These are phyloP conservation scores for Aspergillus cejpii DNA, from an alignment of 2,329 filamentous ascomycete genomes.

Conservation along the genomic window DNA sequence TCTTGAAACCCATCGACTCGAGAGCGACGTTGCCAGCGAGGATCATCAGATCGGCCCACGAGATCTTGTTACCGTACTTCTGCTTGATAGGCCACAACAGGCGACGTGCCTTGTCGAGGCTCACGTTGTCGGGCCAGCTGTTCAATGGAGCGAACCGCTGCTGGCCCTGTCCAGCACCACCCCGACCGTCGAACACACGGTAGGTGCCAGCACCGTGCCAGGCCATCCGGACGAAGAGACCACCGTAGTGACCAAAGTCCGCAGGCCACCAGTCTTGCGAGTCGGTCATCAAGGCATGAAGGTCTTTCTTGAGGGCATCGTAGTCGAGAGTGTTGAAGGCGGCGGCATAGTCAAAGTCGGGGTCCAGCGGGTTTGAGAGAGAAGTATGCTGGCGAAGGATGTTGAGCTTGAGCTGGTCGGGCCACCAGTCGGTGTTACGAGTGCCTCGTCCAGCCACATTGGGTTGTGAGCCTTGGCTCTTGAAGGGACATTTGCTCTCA, in stretches of 20 bases:
- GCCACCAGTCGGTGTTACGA: conserved; percentile 68
- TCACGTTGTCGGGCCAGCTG: conserved; percentile 74
- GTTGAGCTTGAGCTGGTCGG: conserved; percentile 59
- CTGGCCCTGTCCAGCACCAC: conserved; percentile 66
- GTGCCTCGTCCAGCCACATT: conserved; percentile 56
- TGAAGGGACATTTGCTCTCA: conserved; percentile 24
- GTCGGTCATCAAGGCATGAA: conserved; percentile 65
- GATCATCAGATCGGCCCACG: conserved; percentile 67
- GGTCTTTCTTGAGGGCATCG: conserved; percentile 64
- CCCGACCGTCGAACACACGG: conserved; percentile 66
- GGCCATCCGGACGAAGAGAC: conserved; percentile 71
- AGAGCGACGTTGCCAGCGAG: conserved; percentile 70
- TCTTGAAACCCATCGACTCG: conserved; percentile 68
- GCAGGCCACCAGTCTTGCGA: conserved; percentile 78
- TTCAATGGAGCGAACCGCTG: conserved; percentile 76
- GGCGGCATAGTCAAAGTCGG: conserved; percentile 64
- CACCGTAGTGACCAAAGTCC: conserved; percentile 74
- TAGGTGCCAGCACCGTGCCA: conserved; percentile 78
- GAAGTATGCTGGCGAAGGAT: conserved; percentile 66
- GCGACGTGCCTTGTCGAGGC: conserved; percentile 71
- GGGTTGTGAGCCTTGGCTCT: conserved; percentile 18
- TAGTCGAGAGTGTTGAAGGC: conserved; percentile 70
- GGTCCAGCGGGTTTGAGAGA: conserved; percentile 56
- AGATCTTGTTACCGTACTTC: conserved; percentile 77
- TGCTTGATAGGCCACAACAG: conserved; percentile 77